Evolutionary conservation across 768 basidiomycete species (phyloP).

Genomic region (Pulveroboletus sp.): DNA sequence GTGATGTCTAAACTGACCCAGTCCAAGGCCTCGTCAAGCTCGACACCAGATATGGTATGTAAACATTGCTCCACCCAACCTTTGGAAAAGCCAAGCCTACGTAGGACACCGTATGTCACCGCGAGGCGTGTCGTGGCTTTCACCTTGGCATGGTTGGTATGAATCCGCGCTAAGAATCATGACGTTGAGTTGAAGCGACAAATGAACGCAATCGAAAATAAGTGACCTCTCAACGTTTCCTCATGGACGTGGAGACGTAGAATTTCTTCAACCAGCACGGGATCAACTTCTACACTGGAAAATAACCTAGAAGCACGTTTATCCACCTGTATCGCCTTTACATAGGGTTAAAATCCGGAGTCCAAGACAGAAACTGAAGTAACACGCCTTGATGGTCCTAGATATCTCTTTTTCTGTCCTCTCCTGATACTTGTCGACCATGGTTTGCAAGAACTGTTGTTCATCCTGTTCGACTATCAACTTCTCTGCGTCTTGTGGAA

Average conservation of each 20-base stretch:
- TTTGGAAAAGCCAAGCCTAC: slow-evolving; percentile 72
- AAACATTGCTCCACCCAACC: slow-evolving; percentile 70
- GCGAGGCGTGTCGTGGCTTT: slow-evolving; percentile 68
- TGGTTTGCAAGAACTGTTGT: slow-evolving; percentile 57
- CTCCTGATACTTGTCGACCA: slow-evolving; percentile 82
- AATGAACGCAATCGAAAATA: background rate
- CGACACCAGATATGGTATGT: slow-evolving; percentile 53
- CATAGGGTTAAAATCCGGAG: background rate
- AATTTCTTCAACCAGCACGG: slow-evolving; percentile 52
- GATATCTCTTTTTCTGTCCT: slow-evolving; percentile 83
- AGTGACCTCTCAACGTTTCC: slow-evolving; percentile 27
- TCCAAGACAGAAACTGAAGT: background rate
- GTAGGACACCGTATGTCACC: slow-evolving; percentile 74
- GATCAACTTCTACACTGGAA: slow-evolving; percentile 58
- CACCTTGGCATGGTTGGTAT: slow-evolving; percentile 57
- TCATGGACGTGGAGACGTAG: slow-evolving; percentile 46
- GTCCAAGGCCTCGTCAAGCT: slow-evolving; percentile 84
- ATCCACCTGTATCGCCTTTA: slow-evolving; percentile 72
- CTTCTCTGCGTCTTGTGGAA: slow-evolving; percentile 21
- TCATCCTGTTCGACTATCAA: slow-evolving; percentile 39
- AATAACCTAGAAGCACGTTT: slow-evolving; percentile 65
- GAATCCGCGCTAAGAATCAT: slow-evolving; percentile 6
- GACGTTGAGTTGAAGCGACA: background rate
- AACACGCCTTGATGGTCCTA: slow-evolving; percentile 60
- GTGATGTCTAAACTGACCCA: slow-evolving; percentile 57